Percentiles rank a stretch among this genome's conserved stretches.
phyloP scores from a whole-genome alignment of 805 yeast genomes.

The Danielozyma ontarioensis region DNA sequence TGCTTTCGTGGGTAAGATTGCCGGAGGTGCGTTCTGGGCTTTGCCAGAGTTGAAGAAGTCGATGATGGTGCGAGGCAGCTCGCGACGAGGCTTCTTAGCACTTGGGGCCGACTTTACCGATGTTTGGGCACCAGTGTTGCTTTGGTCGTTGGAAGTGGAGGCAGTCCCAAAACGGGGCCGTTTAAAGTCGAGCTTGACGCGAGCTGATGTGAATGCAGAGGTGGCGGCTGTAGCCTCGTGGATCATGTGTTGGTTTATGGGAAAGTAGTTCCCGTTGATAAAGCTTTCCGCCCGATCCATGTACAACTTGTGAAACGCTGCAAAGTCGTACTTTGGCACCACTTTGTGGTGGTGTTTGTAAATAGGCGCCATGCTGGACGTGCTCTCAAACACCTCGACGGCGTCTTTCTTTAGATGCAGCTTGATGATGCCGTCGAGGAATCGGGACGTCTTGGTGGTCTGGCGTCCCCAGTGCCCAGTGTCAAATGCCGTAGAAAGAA shows the following conservation, averaged over 20 bases:
- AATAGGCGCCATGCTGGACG: no score
- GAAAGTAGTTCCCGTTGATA: conserved; percentile 6
- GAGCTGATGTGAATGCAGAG: conserved; percentile 3
- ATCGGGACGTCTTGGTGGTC: not conserved
- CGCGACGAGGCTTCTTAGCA: no score
- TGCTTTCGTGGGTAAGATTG: conserved; percentile 1
- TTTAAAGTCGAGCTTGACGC: conserved; percentile 5
- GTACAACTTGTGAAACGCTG: conserved; percentile 9
- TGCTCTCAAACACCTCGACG: not conserved
- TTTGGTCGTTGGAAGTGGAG: no score
- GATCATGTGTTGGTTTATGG: conserved; percentile 2
- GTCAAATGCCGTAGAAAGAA: not conserved
- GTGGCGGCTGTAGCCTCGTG: conserved; percentile 1
- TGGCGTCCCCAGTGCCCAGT: not conserved
- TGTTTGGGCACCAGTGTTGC: not conserved
- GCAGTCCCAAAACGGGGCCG: no score
- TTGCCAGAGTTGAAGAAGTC: not conserved
- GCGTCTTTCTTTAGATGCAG: not conserved
- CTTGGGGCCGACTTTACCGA: no score
- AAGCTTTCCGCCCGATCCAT: conserved; percentile 7
- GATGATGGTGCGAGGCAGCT: no score
- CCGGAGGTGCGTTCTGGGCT: not conserved
- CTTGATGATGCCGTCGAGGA: not conserved
- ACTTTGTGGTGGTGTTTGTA: no score
- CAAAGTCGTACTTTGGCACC: no score